phyloP scores from a whole-genome alignment of 75 land plant species.

The Ceratopteris richardii region DNA sequence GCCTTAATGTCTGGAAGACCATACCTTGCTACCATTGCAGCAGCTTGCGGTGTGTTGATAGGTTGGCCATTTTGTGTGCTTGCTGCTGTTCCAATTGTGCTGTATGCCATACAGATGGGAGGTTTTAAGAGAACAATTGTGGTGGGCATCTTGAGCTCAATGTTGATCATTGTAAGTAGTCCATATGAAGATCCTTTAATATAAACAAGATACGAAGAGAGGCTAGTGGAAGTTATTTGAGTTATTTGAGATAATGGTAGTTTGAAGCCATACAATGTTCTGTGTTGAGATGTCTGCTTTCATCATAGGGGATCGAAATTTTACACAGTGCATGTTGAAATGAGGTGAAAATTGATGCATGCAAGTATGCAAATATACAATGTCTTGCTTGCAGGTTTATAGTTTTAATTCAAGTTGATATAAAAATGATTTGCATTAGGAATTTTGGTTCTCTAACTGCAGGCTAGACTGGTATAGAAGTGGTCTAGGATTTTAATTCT shows the following conservation, averaged over 20 bases:
- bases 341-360: neutral
- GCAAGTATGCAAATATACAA: neutral
- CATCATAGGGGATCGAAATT: no score
- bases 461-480: no score
- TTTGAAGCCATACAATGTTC: no score
- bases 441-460: no score
- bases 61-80: conserved; percentile 99
- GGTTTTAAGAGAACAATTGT: conserved; percentile 48
- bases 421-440: no score
- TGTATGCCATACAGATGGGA: conserved; percentile 47
- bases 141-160: conserved; percentile 51
- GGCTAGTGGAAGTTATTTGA: no score
- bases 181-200: no score
- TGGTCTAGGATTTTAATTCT: no score
- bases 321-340: neutral
- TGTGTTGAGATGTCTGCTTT: no score
- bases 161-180: conserved; percentile 59
- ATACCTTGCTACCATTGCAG: conserved; percentile 58
- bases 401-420: no score
- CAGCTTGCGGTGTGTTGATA: conserved; percentile 62
- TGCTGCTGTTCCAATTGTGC: conserved; percentile 65
- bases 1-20: conserved; percentile 54
- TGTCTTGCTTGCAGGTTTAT: neutral
- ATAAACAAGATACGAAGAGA: no score
- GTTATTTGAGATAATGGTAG: no score